Conservation (phyloP, 768 basidiomycete genomes). For the Boletellus emodensis region DNA sequence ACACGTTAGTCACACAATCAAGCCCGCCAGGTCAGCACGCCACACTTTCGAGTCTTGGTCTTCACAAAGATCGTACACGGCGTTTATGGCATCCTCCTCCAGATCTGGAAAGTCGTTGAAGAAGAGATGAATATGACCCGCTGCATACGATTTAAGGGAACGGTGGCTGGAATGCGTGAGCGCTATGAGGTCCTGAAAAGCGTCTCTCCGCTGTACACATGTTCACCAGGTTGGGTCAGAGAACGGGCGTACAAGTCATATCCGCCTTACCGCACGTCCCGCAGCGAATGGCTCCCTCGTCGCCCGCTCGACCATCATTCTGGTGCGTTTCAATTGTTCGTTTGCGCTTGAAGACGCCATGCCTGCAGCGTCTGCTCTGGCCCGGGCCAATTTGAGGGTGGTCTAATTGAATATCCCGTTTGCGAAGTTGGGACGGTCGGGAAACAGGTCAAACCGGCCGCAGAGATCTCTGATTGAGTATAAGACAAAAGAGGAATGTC, state of each 20-base stretch:
- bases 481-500: slow-evolving; percentile 17
- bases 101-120: slow-evolving; percentile 66
- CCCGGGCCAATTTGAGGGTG: neutral
- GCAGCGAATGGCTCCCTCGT: slow-evolving; percentile 37
- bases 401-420: neutral
- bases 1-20: slow-evolving; percentile 3
- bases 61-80: slow-evolving; percentile 76
- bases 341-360: slow-evolving; percentile 22
- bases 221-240: slow-evolving; percentile 10
- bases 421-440: neutral
- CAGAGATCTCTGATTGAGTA: slow-evolving; percentile 17
- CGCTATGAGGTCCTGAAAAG: slow-evolving; percentile 50
- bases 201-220: slow-evolving; percentile 44
- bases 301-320: slow-evolving; percentile 43
- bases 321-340: slow-evolving; percentile 20
- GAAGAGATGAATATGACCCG: slow-evolving; percentile 51
- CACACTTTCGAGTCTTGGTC: slow-evolving; percentile 54
- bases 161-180: slow-evolving; percentile 47
- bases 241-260: neutral
- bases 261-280: slow-evolving; percentile 36
- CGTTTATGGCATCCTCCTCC: slow-evolving; percentile 73
- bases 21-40: slow-evolving; percentile 3
- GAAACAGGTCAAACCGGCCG: neutral
- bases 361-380: neutral
- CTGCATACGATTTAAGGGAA: slow-evolving; percentile 53